A percentile compares a stretch with the other conserved stretches of the same genome.
phyloP scores from a whole-genome alignment of 495 filamentous ascomycete genomes.

The Melanomma pulvis-pyrius region DNA sequence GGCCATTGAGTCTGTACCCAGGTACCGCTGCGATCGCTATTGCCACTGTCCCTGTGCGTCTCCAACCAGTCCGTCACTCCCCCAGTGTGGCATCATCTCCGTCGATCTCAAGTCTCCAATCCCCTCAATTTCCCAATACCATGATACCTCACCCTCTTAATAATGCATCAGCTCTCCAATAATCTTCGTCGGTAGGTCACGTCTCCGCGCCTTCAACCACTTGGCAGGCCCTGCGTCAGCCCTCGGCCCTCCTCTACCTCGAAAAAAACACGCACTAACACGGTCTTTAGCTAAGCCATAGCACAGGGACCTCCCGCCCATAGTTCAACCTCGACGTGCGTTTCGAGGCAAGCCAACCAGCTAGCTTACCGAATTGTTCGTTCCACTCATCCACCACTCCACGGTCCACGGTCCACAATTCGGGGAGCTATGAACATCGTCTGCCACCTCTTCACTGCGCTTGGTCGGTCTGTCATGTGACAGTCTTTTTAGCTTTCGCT shows the following conservation, averaged over 20 bases:
- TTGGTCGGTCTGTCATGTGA: not conserved
- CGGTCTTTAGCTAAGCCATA: not conserved
- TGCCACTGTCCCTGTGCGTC: conserved; percentile 8
- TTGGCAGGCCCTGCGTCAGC: not conserved
- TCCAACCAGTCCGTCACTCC: conserved; percentile 1
- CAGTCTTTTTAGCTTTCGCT: not conserved
- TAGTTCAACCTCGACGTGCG: not conserved
- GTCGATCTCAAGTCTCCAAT: not conserved
- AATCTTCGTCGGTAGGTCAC: not conserved
- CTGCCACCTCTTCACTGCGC: not conserved
- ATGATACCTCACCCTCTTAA: conserved; percentile 12
- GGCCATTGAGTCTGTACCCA: not conserved
- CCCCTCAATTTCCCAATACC: conserved; percentile 19
- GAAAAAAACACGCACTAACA: not conserved
- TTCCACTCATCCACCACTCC: not conserved
- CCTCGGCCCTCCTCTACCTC: not conserved
- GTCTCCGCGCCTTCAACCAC: not conserved
- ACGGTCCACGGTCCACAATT: not conserved
- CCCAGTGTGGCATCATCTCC: conserved; percentile 8
- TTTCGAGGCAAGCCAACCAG: not conserved
- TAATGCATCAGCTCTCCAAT: too few species aligned
- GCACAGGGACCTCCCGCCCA: not conserved
- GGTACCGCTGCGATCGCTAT: conserved; percentile 7
- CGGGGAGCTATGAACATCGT: not conserved
- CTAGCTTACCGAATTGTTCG: not conserved